Evolutionary conservation across 176 grass and related monocot species (phyloP).

Genomic region (Zoysia pacifica): DNA sequence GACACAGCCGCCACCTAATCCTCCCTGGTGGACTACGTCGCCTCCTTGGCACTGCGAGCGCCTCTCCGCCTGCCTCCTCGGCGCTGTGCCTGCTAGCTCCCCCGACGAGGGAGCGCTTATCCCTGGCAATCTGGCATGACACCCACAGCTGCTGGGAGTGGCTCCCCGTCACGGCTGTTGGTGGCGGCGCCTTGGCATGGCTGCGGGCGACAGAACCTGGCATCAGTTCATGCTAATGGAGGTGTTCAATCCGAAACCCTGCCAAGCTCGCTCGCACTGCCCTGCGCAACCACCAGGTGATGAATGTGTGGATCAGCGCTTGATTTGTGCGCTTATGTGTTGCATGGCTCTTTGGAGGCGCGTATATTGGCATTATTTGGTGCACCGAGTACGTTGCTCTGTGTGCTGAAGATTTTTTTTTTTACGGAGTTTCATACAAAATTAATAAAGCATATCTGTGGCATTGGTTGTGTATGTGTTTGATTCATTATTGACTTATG

Average conservation of each 20-base stretch:
- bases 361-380: not conserved
- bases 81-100: too few relatives aligned
- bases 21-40: too few relatives aligned
- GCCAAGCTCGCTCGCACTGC: constrained; percentile 37
- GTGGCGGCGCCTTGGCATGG: too few relatives aligned
- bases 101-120: too few relatives aligned
- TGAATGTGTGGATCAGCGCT: not conserved
- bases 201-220: too few relatives aligned
- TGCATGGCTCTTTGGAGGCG: not conserved
- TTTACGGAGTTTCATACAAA: not conserved
- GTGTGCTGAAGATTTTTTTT: not conserved
- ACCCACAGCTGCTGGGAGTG: too few relatives aligned
- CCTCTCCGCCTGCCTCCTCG: too few relatives aligned
- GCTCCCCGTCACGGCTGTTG: too few relatives aligned
- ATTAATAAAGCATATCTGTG: not conserved
- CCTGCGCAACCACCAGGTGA: constrained; percentile 62
- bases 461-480: constrained; percentile 1
- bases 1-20: too few relatives aligned
- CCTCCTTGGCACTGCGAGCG: too few relatives aligned
- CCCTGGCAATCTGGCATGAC: too few relatives aligned
- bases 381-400: not conserved
- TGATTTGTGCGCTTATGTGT: not conserved
- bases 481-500: not conserved
- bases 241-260: not conserved
- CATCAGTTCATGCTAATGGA: too few relatives aligned